phyloP scores from a whole-genome alignment of 1,284 basidiomycete genomes.

The Afroboletus lepidellus region DNA sequence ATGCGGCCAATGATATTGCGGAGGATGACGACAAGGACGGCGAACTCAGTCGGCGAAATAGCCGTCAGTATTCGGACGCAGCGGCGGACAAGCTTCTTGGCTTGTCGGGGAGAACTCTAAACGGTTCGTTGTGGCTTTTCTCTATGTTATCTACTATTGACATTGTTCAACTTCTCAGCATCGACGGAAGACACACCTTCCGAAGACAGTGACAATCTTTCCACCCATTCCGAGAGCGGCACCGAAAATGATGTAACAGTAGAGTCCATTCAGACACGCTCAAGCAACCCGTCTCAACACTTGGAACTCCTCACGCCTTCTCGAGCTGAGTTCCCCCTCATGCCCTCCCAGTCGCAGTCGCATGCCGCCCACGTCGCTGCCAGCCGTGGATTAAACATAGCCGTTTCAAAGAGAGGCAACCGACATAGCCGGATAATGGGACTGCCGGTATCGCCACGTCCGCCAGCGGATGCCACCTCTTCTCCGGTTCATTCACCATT shows the following conservation, averaged over 20 bases:
- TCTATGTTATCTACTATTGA: constrained; percentile 12
- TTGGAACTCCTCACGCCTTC: constrained; percentile 19
- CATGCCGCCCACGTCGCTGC: constrained; percentile 63
- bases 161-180: constrained; percentile 30
- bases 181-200: constrained; percentile 61
- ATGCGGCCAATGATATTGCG: constrained; percentile 42
- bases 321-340: constrained; percentile 15
- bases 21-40: constrained; percentile 37
- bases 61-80: constrained; percentile 73
- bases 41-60: constrained; percentile 63
- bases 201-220: constrained; percentile 65
- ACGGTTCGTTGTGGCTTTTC: constrained; percentile 44
- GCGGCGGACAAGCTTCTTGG: constrained; percentile 78
- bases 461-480: constrained; percentile 25
- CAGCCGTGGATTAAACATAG: constrained; percentile 66
- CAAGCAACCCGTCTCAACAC: constrained; percentile 37
- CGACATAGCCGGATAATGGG: constrained; percentile 63
- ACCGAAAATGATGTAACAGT: constrained; percentile 57
- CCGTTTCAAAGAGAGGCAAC: constrained; percentile 52
- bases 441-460: constrained; percentile 61
- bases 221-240: constrained; percentile 67
- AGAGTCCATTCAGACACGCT: constrained; percentile 48
- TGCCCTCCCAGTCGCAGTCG: constrained; percentile 40
- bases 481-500: constrained; percentile 23
- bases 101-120: constrained; percentile 62